A percentile compares a stretch with the other conserved stretches of the same genome.
phyloP scores from a whole-genome alignment of 2,329 filamentous ascomycete genomes.

The Aphanocladium album region DNA sequence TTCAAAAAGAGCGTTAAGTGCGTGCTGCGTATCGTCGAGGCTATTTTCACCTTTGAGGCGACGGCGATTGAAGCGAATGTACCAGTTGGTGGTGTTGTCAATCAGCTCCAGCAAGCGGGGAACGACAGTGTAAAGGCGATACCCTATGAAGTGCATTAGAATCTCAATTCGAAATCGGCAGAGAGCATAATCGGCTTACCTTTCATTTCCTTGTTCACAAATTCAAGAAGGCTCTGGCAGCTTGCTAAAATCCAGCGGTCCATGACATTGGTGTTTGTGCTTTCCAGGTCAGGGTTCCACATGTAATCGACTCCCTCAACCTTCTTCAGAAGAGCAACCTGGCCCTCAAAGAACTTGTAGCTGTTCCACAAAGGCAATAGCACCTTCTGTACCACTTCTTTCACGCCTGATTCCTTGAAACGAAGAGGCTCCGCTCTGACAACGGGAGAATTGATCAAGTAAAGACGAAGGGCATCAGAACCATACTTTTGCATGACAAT shows the following conservation, averaged over 20 bases:
- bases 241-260: slow-evolving; percentile 92
- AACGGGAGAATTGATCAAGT: slow-evolving; percentile 94
- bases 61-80: slow-evolving; percentile 90
- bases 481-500: slow-evolving; percentile 84
- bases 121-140: slow-evolving; percentile 86
- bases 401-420: slow-evolving; percentile 89
- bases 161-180: not conserved
- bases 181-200: slow-evolving; percentile 41
- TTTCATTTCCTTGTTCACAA: slow-evolving; percentile 89
- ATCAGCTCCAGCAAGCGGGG: slow-evolving; percentile 78
- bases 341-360: slow-evolving; percentile 93
- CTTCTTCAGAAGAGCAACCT: slow-evolving; percentile 83
- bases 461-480: slow-evolving; percentile 87
- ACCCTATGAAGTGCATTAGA: slow-evolving; percentile 37
- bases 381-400: slow-evolving; percentile 90
- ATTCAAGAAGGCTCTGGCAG: slow-evolving; percentile 84
- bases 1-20: slow-evolving; percentile 90
- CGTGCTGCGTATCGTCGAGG: slow-evolving; percentile 78
- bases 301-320: slow-evolving; percentile 69
- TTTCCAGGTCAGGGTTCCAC: slow-evolving; percentile 71
- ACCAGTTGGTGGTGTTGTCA: slow-evolving; percentile 98
- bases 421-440: slow-evolving; percentile 84
- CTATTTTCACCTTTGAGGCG: slow-evolving; percentile 87
- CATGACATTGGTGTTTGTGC: slow-evolving; percentile 84
- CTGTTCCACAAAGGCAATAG: slow-evolving; percentile 91